Percentiles rank a stretch among this genome's conserved stretches.
phyloP scores from a whole-genome alignment of 1,139 yeast genomes.

The Sugiyamaella grinbergsii region DNA sequence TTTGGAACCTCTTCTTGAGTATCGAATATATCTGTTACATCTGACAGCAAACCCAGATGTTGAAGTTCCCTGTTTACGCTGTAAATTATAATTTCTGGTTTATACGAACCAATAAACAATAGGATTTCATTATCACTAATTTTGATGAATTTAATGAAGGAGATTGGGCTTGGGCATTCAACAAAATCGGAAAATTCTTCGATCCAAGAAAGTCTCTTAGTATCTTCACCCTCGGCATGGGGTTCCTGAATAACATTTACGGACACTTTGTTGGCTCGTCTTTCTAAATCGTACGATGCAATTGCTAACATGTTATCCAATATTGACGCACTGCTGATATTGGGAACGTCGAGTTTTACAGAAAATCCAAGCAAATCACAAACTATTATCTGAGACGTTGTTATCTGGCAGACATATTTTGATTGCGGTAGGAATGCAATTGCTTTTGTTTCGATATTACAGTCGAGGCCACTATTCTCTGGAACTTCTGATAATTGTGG shows the following conservation, averaged over 20 bases:
- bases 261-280: not conserved
- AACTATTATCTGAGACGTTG: constrained; percentile 3
- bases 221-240: not conserved
- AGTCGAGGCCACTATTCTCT: constrained; percentile 33
- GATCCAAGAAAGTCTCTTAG: not conserved
- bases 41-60: not conserved
- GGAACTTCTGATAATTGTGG: constrained; percentile 32
- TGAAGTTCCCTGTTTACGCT: not conserved
- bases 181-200: not conserved
- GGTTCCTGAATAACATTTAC: not conserved
- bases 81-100: constrained; percentile 4
- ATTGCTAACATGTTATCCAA: constrained; percentile 5
- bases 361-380: constrained; percentile 8
- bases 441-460: constrained; percentile 29
- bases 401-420: constrained; percentile 4
- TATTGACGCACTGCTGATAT: constrained; percentile 6
- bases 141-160: constrained; percentile 8
- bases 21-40: not conserved
- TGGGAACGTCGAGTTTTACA: not conserved
- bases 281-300: constrained; percentile 5
- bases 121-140: not conserved
- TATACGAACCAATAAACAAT: constrained; percentile 12
- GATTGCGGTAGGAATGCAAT: constrained; percentile 22
- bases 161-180: constrained; percentile 2
- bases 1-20: constrained; percentile 17